Conservation (phyloP, 2,329 filamentous ascomycete species). For the Sporothrix sp. region DNA sequence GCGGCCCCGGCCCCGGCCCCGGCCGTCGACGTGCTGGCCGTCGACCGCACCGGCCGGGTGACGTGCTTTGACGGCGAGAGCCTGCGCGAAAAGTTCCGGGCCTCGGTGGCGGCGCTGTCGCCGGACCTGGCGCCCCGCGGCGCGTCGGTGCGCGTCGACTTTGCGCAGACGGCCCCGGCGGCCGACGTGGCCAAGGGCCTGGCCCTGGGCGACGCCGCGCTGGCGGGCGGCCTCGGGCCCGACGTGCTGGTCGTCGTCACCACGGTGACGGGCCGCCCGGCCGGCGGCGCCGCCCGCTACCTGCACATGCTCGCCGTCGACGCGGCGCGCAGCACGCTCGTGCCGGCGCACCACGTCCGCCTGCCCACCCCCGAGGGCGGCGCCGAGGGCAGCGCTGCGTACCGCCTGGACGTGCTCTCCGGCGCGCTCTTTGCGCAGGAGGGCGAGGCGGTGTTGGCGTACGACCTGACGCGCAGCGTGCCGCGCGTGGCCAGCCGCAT, state of each 20-base stretch:
- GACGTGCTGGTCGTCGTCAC: slow-evolving; percentile 48
- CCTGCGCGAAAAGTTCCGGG: slow-evolving; percentile 38
- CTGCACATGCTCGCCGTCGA: slow-evolving; percentile 27
- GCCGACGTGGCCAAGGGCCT: slow-evolving; percentile 44
- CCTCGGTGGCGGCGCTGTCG: slow-evolving; percentile 32
- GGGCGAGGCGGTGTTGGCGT: slow-evolving; percentile 45
- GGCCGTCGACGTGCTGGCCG: slow-evolving; percentile 38
- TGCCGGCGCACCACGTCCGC: slow-evolving; percentile 19
- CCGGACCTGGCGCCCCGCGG: slow-evolving; percentile 30
- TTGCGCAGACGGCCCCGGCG: slow-evolving; percentile 36
- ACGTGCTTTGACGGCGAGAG: slow-evolving; percentile 50
- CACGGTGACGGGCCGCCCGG: slow-evolving; percentile 24
- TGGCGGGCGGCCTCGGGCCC: slow-evolving; percentile 36
- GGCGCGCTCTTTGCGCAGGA: slow-evolving; percentile 54
- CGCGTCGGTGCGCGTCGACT: slow-evolving; percentile 37
- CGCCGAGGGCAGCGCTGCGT: slow-evolving; percentile 23
- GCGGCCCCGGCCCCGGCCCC: neutral
- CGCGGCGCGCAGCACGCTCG: slow-evolving; percentile 16
- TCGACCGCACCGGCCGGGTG: slow-evolving; percentile 52
- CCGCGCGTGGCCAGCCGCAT: slow-evolving; percentile 51
- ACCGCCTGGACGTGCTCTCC: slow-evolving; percentile 51
- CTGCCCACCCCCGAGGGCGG: slow-evolving; percentile 8
- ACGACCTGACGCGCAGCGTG: slow-evolving; percentile 52
- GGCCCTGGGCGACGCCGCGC: slow-evolving; percentile 45
- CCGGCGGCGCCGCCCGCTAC: slow-evolving; percentile 19